phyloP scores from a whole-genome alignment of 2,329 filamentous ascomycete species.

The Trichoderma breve region DNA sequence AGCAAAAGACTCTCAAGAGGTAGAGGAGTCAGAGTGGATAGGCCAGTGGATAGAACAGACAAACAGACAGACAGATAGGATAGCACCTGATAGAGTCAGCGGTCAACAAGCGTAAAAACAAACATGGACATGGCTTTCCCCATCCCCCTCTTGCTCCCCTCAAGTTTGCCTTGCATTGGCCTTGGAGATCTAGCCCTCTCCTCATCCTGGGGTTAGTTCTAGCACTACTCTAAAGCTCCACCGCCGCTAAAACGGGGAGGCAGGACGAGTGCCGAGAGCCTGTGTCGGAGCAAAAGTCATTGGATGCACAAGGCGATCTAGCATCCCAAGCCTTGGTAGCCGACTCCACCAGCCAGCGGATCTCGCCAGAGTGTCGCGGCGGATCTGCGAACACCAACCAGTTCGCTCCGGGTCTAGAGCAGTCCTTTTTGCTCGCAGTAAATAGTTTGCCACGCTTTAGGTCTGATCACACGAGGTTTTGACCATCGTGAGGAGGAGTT shows the following conservation, averaged over 20 bases:
- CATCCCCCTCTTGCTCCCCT: neutral
- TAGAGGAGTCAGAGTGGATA: conserved; percentile 28
- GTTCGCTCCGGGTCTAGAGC: conserved; percentile 2
- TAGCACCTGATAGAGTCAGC: neutral
- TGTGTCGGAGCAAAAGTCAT: neutral
- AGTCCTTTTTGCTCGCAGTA: neutral
- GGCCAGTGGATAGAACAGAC: neutral
- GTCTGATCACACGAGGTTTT: conserved; percentile 3
- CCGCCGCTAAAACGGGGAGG: conserved; percentile 2
- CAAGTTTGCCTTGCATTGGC: neutral
- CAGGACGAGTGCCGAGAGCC: conserved; percentile 8
- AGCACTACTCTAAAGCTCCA: conserved; percentile 4
- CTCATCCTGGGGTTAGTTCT: conserved; percentile 3
- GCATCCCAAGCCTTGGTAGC: neutral
- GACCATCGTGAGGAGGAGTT: neutral
- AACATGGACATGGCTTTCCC: neutral
- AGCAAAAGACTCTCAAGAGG: conserved; percentile 72
- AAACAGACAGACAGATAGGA: neutral
- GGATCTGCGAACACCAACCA: conserved; percentile 6
- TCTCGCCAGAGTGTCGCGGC: neutral
- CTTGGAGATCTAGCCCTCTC: neutral
- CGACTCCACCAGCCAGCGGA: conserved; percentile 7
- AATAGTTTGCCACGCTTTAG: conserved; percentile 4
- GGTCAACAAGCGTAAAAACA: conserved; percentile 3
- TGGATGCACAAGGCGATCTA: conserved; percentile 4